Base-by-base conservation (phyloP, 2,329 filamentous ascomycete genomes). In the Fusarium sambucinum region DNA sequence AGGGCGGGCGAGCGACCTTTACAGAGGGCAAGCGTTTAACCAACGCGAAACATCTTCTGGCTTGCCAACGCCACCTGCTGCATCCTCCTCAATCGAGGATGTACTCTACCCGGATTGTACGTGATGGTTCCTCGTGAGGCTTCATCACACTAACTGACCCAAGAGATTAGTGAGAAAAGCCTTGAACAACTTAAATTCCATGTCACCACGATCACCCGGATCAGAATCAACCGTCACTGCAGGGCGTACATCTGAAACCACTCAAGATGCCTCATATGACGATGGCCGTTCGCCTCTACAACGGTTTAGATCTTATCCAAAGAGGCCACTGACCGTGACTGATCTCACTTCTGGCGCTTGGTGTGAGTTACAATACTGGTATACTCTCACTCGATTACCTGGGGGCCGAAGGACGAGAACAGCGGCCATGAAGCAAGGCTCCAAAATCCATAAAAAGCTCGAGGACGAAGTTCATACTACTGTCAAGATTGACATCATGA, bases 341-440 rank as follows among this genome's bases (percentile, higher is more conserved):
- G 96, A 99, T 77, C 81, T 98, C 25, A 89, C 94, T 1, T 91
- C 93, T 2, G 94, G 94, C 3, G 90, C 94, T 10, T 99, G 96
- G 96, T 99, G 96, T 77, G 95, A 99, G 79, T 79, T 98, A 61
- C 94, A 98, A 77, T 96, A 97, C 74, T 94, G 89, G 84, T 97
- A 96, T 80, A 92, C 89, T 0, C 84, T 99, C 55, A 92, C 90
- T 5, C 89, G 88, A 55, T 88, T 87, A 6, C 86, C 85, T 0
- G 82, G 90, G 74, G 96, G 95, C 1, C 87, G 87, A 59, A 94
- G 92, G 76, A 90, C 87, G 55, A 84, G 84, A 33, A 98, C 94
- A 1, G 79, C 86, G 3, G 93, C 93, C 1, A 99, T 99, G 96
- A 90, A 89, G 76, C 86, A 88, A 54, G 96, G 96, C 0, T 90